A percentile compares a stretch with the other conserved stretches of the same genome.
These are phyloP conservation scores for Kodamaea sp. DNA, from an alignment of 1,139 yeast species.

Conservation along the genomic window DNA sequence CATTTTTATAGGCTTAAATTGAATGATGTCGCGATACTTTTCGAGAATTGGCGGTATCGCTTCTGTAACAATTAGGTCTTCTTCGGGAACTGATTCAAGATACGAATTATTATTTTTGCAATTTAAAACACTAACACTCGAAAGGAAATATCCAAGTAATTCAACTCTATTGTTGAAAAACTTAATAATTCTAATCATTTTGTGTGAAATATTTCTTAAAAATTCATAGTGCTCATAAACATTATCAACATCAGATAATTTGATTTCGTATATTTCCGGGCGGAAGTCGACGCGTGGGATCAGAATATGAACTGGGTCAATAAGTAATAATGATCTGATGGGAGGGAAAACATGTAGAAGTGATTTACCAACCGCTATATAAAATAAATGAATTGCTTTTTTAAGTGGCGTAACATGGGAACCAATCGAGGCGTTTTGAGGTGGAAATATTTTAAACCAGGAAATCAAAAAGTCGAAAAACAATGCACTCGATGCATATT, in stretches of 20 bases:
- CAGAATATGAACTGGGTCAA: conserved; percentile 34
- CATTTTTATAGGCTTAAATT: conserved; percentile 23
- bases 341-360: conserved; percentile 33
- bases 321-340: conserved; percentile 30
- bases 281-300: conserved; percentile 32
- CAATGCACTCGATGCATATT: conserved; percentile 24
- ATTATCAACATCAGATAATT: conserved; percentile 6
- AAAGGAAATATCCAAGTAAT: conserved; percentile 25
- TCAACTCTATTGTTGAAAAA: conserved; percentile 29
- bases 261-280: conserved; percentile 20
- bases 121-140: conserved; percentile 19
- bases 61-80: conserved; percentile 5
- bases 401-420: conserved; percentile 28
- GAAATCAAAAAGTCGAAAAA: conserved; percentile 31
- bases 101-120: conserved; percentile 15
- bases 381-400: conserved; percentile 34
- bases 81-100: conserved; percentile 12
- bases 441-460: conserved; percentile 38
- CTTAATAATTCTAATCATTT: conserved; percentile 24
- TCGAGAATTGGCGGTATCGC: neutral
- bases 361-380: conserved; percentile 33
- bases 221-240: conserved; percentile 9
- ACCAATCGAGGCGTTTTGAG: conserved; percentile 31
- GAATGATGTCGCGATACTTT: conserved; percentile 20
- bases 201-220: conserved; percentile 14